These are phyloP conservation scores for Lipomyces starkeyi DNA, from an alignment of 805 yeast genomes.

Conservation along the genomic window DNA sequence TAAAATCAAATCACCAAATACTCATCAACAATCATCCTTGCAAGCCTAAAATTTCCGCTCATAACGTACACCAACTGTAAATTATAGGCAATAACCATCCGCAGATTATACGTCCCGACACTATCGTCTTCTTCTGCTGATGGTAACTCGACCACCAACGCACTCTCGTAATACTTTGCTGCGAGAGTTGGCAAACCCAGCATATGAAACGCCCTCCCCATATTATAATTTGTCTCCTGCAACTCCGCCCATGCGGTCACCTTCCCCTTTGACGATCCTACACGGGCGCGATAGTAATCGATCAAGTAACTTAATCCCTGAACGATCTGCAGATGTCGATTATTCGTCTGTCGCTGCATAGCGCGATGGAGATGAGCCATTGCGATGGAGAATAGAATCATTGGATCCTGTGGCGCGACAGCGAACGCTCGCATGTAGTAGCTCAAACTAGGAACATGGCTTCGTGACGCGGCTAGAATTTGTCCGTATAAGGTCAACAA, in stretches of 20 bases:
- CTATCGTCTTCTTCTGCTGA: slow-evolving; percentile 48
- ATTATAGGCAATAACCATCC: slow-evolving; percentile 85
- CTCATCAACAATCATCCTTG: slow-evolving; percentile 66
- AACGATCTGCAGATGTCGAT: slow-evolving; percentile 83
- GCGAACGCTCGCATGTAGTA: slow-evolving; percentile 75
- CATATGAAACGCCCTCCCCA: slow-evolving; percentile 85
- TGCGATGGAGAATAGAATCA: slow-evolving; percentile 75
- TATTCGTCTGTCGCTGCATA: slow-evolving; percentile 84
- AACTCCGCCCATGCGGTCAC: slow-evolving; percentile 52
- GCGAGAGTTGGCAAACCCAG: slow-evolving; percentile 80
- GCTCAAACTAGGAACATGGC: slow-evolving; percentile 80
- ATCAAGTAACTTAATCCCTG: slow-evolving; percentile 82
- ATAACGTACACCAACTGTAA: slow-evolving; percentile 73
- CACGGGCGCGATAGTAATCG: slow-evolving; percentile 68
- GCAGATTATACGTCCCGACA: slow-evolving; percentile 57
- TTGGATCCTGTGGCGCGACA: slow-evolving; percentile 74
- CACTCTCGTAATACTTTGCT: slow-evolving; percentile 71
- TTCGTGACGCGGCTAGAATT: slow-evolving; percentile 77
- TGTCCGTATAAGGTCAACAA: slow-evolving; percentile 80
- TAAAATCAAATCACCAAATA: slow-evolving; percentile 51
- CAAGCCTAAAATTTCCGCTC: slow-evolving; percentile 72
- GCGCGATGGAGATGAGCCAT: slow-evolving; percentile 86
- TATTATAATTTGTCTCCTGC: slow-evolving; percentile 81
- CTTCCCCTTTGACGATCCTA: slow-evolving; percentile 41
- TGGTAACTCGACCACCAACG: slow-evolving; percentile 49